These are phyloP conservation scores for Blastobotrys muscicola DNA, from an alignment of 805 yeast genomes.

Conservation along the genomic window DNA sequence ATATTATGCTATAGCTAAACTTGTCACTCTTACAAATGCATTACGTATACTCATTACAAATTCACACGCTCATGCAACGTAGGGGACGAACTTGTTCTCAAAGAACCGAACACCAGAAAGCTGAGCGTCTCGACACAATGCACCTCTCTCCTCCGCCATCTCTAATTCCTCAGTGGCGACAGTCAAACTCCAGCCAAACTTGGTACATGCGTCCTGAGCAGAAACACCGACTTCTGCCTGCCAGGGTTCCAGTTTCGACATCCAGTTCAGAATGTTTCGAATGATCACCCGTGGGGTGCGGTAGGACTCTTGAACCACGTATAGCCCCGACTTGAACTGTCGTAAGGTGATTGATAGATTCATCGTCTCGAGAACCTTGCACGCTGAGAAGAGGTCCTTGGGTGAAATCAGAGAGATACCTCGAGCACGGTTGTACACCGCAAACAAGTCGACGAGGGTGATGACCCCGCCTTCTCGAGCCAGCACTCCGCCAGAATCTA, in stretches of 20 bases:
- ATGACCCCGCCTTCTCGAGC: slow-evolving; percentile 48
- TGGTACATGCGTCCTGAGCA: slow-evolving; percentile 34
- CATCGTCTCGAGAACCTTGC: slow-evolving; percentile 45
- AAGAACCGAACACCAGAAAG: slow-evolving; percentile 58
- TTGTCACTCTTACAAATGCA: no score
- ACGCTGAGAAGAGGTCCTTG: slow-evolving; percentile 52
- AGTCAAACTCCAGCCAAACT: slow-evolving; percentile 56
- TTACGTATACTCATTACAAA: neutral
- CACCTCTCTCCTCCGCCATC: slow-evolving; percentile 46
- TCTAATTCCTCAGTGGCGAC: slow-evolving; percentile 58
- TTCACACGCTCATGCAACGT: slow-evolving; percentile 5
- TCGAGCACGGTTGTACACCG: slow-evolving; percentile 54
- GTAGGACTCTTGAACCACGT: slow-evolving; percentile 33
- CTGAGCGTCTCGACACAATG: slow-evolving; percentile 57
- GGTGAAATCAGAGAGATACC: slow-evolving; percentile 64
- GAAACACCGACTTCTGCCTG: slow-evolving; percentile 25
- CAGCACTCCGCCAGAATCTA: slow-evolving; percentile 37
- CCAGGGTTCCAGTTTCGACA: slow-evolving; percentile 16
- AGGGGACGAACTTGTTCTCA: slow-evolving; percentile 30
- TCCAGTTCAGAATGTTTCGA: slow-evolving; percentile 26
- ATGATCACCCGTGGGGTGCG: slow-evolving; percentile 30
- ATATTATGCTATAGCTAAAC: neutral
- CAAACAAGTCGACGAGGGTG: slow-evolving; percentile 53
- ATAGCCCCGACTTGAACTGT: slow-evolving; percentile 32
- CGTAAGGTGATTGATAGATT: slow-evolving; percentile 46